Base-by-base conservation (phyloP, 2,329 filamentous ascomycete genomes). In the Cercospora sojina region DNA sequence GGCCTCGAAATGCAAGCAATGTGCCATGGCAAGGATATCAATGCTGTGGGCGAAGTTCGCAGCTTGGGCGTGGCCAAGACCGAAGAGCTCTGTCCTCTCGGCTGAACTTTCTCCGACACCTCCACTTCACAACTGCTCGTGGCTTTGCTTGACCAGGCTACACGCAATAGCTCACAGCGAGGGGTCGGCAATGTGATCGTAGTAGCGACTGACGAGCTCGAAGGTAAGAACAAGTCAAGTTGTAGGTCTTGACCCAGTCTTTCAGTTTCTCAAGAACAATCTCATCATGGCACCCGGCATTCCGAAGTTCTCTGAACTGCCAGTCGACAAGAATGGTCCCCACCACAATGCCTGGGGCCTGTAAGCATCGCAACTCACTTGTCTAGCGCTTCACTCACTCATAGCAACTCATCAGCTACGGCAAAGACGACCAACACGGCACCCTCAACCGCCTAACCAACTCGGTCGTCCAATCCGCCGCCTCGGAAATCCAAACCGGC, bases 381-480 rank as follows among this genome's bases (percentile, higher is more conserved):
- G 1, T 16, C 23, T 31, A 41, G 12, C 32, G 10, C n/a, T 32
- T 38, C 63, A 16, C 84, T 32, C 13, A 31, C 53, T 47, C 18
- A 81, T 81, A 18, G 23, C 2, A 16, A 80, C 79, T 20, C 6
- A 79, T 20, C 6, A 79, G 86, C 4, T 88, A 86, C 74, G 86
- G 86, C 58, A 77, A 81, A 58, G 73, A 83, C 62, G 87, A 88
- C 74, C 79, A 87, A 75, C 79, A 90, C 2, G 88, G 87, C 9
- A 85, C 84, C 25, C 75, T 90, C 20, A 89, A 90, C 74, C 82
- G 86, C 29, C 80, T 89, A 13, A 88, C 85, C 0, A 80, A 86
- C 60, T 79, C 83, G 63, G 77, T 84, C 18, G 84, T 88, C 20
- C 80, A 80, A 10, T 83, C 85, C 1, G 72, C 74, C 16, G 83